Evolutionary conservation across 805 yeast species (phyloP).

Genomic region (Candida pseudofarinosa): DNA sequence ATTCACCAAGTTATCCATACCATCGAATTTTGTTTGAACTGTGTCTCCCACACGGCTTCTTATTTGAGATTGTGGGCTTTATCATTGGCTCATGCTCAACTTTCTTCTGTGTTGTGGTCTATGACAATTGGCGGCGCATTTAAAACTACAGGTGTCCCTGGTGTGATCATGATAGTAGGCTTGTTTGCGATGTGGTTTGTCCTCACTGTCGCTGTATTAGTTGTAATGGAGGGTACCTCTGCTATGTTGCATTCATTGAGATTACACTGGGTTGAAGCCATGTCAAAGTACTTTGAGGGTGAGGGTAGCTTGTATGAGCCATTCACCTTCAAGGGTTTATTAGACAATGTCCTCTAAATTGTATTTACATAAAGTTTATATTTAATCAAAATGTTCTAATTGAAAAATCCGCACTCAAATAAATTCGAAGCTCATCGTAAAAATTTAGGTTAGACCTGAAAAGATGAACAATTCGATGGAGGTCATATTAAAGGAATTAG

Average conservation of each 20-base stretch:
- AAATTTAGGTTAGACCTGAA: neutral
- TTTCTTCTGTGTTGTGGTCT: constrained; percentile 91
- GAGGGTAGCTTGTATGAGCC: constrained; percentile 91
- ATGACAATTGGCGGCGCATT: constrained; percentile 90
- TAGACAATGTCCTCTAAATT: constrained; percentile 18
- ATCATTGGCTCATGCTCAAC: constrained; percentile 94
- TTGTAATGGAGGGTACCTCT: constrained; percentile 97
- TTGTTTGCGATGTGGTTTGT: constrained; percentile 94
- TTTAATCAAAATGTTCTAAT: neutral
- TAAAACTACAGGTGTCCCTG: constrained; percentile 55
- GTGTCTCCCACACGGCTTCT: constrained; percentile 98
- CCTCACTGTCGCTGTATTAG: constrained; percentile 85
- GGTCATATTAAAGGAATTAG: constrained; percentile 23
- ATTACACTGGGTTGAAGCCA: constrained; percentile 98
- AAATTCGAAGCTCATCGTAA: neutral
- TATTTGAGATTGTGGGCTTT: constrained; percentile 95
- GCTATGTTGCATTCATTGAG: constrained; percentile 99
- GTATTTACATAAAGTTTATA: neutral
- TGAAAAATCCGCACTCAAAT: neutral
- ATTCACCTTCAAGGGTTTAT: constrained; percentile 58
- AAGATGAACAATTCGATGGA: constrained; percentile 13
- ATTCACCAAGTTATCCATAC: constrained; percentile 97
- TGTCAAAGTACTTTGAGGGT: constrained; percentile 97
- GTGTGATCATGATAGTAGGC: constrained; percentile 70
- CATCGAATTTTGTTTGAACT: constrained; percentile 93